Percentiles rank a stretch among this genome's conserved stretches.
These are phyloP conservation scores for Phytophthora pinifolia DNA, from an alignment of 352 stramenopile genomes.

Conservation along the genomic window DNA sequence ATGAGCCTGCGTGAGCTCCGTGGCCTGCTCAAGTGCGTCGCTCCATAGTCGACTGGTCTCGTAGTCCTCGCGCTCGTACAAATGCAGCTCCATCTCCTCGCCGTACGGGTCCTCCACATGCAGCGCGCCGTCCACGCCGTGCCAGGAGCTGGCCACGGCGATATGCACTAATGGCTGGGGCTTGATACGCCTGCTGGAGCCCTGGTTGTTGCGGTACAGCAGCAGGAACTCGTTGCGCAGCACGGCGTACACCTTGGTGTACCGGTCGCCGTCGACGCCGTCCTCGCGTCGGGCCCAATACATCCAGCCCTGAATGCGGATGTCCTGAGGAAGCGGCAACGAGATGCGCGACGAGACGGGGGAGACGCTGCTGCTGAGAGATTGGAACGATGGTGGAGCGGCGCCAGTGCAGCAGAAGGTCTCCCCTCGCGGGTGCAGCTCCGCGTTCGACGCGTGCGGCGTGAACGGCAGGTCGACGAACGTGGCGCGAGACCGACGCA, in stretches of 20 bases:
- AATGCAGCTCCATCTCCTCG: constrained; percentile 72
- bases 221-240: constrained; percentile 69
- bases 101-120: constrained; percentile 59
- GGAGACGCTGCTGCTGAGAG: constrained; percentile 27
- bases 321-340: constrained; percentile 37
- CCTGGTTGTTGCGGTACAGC: constrained; percentile 56
- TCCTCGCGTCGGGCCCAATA: constrained; percentile 60
- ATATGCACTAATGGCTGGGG: constrained; percentile 61
- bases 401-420: constrained; percentile 25
- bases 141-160: constrained; percentile 51
- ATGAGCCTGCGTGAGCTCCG: constrained; percentile 57
- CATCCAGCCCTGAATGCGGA: constrained; percentile 65
- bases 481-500: constrained; percentile 26
- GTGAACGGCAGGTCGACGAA: constrained; percentile 17
- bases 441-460: constrained; percentile 1
- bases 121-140: constrained; percentile 45
- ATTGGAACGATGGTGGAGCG: constrained; percentile 10
- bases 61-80: constrained; percentile 61
- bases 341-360: constrained; percentile 23
- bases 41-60: constrained; percentile 34
- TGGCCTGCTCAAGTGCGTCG: constrained; percentile 54
- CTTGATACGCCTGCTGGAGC: constrained; percentile 36
- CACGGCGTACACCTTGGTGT: constrained; percentile 74
- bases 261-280: constrained; percentile 38
- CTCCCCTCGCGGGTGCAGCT: constrained; percentile 8